A percentile compares a stretch with the other conserved stretches of the same genome.
These are phyloP conservation scores for Clathrus columnatus DNA, from an alignment of 768 basidiomycete genomes.

Conservation along the genomic window DNA sequence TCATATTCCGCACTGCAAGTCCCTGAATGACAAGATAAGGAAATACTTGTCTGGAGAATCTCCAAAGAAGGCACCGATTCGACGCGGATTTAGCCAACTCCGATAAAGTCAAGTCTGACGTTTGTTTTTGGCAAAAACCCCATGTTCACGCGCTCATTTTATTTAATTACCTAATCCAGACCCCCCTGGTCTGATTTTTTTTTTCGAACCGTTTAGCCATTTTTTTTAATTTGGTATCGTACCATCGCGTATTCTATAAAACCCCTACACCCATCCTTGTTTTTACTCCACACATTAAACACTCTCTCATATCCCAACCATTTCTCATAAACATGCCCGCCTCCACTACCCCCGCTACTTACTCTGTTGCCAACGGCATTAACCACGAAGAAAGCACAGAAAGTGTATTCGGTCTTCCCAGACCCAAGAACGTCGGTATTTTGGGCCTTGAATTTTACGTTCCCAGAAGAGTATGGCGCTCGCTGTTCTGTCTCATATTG, in stretches of 20 bases:
- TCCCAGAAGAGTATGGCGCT: constrained; percentile 66
- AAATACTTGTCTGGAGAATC: too few species aligned
- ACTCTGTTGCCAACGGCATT: not conserved
- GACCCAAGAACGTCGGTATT: constrained; percentile 91
- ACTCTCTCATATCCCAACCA: not conserved
- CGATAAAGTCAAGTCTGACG: too few species aligned
- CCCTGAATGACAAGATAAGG: not conserved
- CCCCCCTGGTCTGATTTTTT: not conserved
- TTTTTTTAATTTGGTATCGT: not conserved
- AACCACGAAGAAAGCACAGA: not conserved
- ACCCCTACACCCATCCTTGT: not conserved
- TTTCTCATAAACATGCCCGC: not conserved
- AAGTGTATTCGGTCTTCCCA: constrained; percentile 20
- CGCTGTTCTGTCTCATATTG: constrained; percentile 9
- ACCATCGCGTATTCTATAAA: not conserved
- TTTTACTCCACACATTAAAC: not conserved
- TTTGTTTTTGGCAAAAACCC: too few species aligned
- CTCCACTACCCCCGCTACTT: not conserved
- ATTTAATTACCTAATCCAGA: not conserved
- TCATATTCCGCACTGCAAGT: too few species aligned
- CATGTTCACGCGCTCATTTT: not conserved
- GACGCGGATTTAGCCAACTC: not conserved
- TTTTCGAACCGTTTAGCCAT: not conserved
- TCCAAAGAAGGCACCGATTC: not conserved
- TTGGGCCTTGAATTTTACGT: constrained; percentile 93